These are phyloP conservation scores for Pseudoperonospora humuli DNA, from an alignment of 352 stramenopile genomes.

Conservation along the genomic window DNA sequence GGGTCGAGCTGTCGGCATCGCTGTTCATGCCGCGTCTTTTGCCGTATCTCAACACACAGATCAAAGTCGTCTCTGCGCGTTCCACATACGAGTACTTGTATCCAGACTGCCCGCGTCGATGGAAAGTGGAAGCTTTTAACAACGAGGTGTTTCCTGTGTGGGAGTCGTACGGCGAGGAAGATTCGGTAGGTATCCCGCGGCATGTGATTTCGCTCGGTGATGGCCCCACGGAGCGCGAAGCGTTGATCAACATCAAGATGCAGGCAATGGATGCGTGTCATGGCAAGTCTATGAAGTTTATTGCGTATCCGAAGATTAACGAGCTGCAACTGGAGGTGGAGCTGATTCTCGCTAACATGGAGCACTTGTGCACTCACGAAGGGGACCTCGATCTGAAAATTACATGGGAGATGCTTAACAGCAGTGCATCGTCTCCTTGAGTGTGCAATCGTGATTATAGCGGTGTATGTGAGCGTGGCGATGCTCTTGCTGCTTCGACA, in stretches of 20 bases:
- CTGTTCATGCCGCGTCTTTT: conserved; percentile 83
- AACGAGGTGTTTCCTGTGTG: conserved; percentile 77
- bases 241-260: conserved; percentile 83
- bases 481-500: conserved; percentile 13
- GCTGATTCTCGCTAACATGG: conserved; percentile 72
- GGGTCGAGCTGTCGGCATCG: conserved; percentile 82
- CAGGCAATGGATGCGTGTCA: conserved; percentile 71
- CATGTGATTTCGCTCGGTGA: conserved; percentile 82
- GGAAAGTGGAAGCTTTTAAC: conserved; percentile 88
- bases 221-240: conserved; percentile 73
- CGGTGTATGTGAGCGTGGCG: conserved; percentile 2
- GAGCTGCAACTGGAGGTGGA: conserved; percentile 75
- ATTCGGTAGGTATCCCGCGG: conserved; percentile 38
- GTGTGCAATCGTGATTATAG: conserved; percentile 1
- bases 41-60: conserved; percentile 65
- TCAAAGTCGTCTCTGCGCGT: conserved; percentile 87
- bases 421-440: conserved; percentile 25
- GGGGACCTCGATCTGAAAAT: conserved; percentile 79
- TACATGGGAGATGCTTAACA: conserved; percentile 78
- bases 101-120: conserved; percentile 71
- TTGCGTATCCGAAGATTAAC: conserved; percentile 80
- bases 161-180: conserved; percentile 55
- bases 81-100: conserved; percentile 87
- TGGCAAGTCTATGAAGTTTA: conserved; percentile 85
- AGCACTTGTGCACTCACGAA: conserved; percentile 76